Percentiles rank a stretch among this genome's conserved stretches.
Conservation (phyloP, 495 filamentous ascomycete genomes). For the Penicillium angulare region DNA sequence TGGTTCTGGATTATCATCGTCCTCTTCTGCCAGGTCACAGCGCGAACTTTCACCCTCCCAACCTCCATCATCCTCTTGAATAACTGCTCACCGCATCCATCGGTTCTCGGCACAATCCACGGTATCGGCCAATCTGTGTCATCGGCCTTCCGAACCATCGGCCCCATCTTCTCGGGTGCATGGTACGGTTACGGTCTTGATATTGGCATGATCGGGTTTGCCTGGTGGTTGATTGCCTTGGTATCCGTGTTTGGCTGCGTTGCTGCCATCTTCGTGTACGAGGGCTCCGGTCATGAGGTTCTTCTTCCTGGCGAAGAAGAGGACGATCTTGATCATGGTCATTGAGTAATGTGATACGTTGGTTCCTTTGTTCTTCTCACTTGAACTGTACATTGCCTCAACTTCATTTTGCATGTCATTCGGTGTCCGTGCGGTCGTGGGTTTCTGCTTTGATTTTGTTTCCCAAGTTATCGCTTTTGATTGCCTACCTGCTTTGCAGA, state of each 20-base stretch:
- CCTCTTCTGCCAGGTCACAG: slow-evolving; percentile 70
- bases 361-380: slow-evolving; percentile 6
- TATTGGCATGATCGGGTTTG: slow-evolving; percentile 69
- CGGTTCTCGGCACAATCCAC: slow-evolving; percentile 78
- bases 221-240: slow-evolving; percentile 70
- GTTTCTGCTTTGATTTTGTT: slow-evolving; percentile 6
- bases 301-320: slow-evolving; percentile 65
- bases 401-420: slow-evolving; percentile 25
- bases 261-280: slow-evolving; percentile 65
- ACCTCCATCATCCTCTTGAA: slow-evolving; percentile 77
- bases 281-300: slow-evolving; percentile 73
- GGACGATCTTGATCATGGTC: slow-evolving; percentile 28
- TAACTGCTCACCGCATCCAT: slow-evolving; percentile 79
- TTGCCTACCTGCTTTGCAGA: neutral
- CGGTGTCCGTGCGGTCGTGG: slow-evolving; percentile 18
- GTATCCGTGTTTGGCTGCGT: slow-evolving; percentile 61
- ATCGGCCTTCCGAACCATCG: slow-evolving; percentile 68
- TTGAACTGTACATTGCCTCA: slow-evolving; percentile 26
- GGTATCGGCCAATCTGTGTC: slow-evolving; percentile 76
- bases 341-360: slow-evolving; percentile 20
- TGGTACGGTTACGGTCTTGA: slow-evolving; percentile 70
- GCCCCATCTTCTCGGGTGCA: slow-evolving; percentile 68
- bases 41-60: slow-evolving; percentile 79
- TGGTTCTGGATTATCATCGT: slow-evolving; percentile 70
- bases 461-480: neutral